Conservation (phyloP, 2,329 filamentous ascomycete genomes). For the Cercospora zeina region DNA sequence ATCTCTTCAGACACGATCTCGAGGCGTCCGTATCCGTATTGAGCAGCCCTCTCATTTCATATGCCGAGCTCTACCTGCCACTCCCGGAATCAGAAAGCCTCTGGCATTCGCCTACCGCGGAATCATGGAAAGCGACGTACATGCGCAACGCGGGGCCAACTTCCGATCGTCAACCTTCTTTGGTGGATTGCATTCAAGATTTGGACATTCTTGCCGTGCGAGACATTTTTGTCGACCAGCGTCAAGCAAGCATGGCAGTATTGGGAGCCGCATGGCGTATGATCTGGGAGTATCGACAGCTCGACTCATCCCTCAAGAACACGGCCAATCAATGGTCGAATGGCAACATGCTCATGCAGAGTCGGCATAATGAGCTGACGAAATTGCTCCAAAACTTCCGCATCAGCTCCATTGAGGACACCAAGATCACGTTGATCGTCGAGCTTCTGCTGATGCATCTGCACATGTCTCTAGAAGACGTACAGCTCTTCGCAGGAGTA, state of each 20-base stretch:
- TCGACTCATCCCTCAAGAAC: conserved; percentile 55
- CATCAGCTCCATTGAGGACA: conserved; percentile 43
- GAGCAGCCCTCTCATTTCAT: conserved; percentile 66
- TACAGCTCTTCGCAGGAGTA: conserved; percentile 67
- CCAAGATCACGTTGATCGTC: conserved; percentile 44
- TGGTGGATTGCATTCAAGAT: conserved; percentile 60
- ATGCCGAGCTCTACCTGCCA: conserved; percentile 66
- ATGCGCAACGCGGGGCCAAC: conserved; percentile 45
- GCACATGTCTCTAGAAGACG: conserved; percentile 63
- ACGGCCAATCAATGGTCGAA: conserved; percentile 48
- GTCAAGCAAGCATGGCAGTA: conserved; percentile 60
- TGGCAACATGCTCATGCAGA: conserved; percentile 46
- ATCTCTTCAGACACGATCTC: conserved; percentile 64
- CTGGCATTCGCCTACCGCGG: conserved; percentile 65
- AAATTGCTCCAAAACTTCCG: conserved; percentile 58
- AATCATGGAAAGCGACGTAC: conserved; percentile 65
- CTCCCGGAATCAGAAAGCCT: conserved; percentile 62
- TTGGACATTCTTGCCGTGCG: conserved; percentile 54
- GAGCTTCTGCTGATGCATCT: conserved; percentile 63
- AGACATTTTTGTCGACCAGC: conserved; percentile 56
- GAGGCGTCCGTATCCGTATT: conserved; percentile 68
- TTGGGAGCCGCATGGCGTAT: conserved; percentile 66
- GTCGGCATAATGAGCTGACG: conserved; percentile 63
- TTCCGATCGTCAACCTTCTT: conserved; percentile 50
- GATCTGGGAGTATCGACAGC: conserved; percentile 66